These are phyloP conservation scores for Annulohypoxylon truncatum DNA, from an alignment of 2,329 filamentous ascomycete genomes.

Conservation along the genomic window DNA sequence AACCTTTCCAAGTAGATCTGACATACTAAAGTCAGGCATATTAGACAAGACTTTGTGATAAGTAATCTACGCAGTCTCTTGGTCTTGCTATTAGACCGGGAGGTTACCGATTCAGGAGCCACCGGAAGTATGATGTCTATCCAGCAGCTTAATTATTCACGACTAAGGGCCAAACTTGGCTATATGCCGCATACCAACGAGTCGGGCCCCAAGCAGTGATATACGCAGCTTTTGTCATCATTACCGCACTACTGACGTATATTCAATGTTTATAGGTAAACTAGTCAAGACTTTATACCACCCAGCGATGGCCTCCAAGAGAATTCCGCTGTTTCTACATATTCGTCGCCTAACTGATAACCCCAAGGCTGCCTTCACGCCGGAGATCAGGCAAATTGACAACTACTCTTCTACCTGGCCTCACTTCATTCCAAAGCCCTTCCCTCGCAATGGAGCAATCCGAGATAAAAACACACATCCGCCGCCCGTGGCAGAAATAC, in stretches of 20 bases:
- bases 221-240: background rate
- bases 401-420: background rate
- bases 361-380: background rate
- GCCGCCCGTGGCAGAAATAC: constrained; percentile 11
- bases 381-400: background rate
- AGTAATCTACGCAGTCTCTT: background rate
- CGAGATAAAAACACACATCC: constrained; percentile 19
- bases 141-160: background rate
- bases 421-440: background rate
- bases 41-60: background rate
- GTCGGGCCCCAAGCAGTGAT: background rate
- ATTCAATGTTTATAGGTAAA: background rate
- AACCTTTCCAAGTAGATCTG: background rate
- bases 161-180: background rate
- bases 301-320: background rate
- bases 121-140: background rate
- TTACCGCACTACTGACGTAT: constrained; percentile 1
- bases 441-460: constrained; percentile 17
- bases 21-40: background rate
- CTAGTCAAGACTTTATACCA: background rate
- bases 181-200: background rate
- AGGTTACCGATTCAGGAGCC: constrained; percentile 12
- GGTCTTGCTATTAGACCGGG: background rate
- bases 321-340: background rate
- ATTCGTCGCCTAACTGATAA: background rate